Conservation (phyloP, 495 filamentous ascomycete species). For the Penicillium nucicola region DNA sequence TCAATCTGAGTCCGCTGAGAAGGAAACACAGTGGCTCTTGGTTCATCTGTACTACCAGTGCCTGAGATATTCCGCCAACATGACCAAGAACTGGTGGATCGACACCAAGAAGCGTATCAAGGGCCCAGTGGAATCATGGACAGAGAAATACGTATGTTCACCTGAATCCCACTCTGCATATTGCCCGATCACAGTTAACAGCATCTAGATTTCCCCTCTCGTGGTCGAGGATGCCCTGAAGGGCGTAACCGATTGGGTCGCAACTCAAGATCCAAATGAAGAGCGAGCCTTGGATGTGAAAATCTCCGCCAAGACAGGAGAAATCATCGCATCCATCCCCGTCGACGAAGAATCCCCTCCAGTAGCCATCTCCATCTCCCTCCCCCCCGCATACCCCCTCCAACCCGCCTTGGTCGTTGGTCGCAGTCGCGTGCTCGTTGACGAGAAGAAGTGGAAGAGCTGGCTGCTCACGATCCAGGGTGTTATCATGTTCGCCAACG, state of each 20-base stretch:
- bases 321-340: slow-evolving; percentile 77
- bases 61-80: slow-evolving; percentile 69
- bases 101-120: slow-evolving; percentile 71
- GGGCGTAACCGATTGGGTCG: slow-evolving; percentile 68
- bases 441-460: slow-evolving; percentile 83
- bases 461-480: slow-evolving; percentile 86
- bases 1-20: slow-evolving; percentile 55
- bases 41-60: slow-evolving; percentile 82
- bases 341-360: slow-evolving; percentile 82
- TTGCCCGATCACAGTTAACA: slow-evolving; percentile 3
- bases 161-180: no score
- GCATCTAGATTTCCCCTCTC: slow-evolving; percentile 65
- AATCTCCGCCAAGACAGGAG: slow-evolving; percentile 62
- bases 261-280: slow-evolving; percentile 51
- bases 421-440: slow-evolving; percentile 77
- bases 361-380: slow-evolving; percentile 71
- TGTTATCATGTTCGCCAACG: slow-evolving; percentile 87
- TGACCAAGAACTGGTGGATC: slow-evolving; percentile 85
- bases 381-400: slow-evolving; percentile 80
- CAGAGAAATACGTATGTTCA: slow-evolving; percentile 61
- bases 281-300: slow-evolving; percentile 71
- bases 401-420: slow-evolving; percentile 71
- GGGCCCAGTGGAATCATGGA: slow-evolving; percentile 73
- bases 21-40: slow-evolving; percentile 75
- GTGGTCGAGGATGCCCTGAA: slow-evolving; percentile 70